These are phyloP conservation scores for Gossypium schwendimanii DNA, from an alignment of 441 rosid genomes.

Conservation along the genomic window DNA sequence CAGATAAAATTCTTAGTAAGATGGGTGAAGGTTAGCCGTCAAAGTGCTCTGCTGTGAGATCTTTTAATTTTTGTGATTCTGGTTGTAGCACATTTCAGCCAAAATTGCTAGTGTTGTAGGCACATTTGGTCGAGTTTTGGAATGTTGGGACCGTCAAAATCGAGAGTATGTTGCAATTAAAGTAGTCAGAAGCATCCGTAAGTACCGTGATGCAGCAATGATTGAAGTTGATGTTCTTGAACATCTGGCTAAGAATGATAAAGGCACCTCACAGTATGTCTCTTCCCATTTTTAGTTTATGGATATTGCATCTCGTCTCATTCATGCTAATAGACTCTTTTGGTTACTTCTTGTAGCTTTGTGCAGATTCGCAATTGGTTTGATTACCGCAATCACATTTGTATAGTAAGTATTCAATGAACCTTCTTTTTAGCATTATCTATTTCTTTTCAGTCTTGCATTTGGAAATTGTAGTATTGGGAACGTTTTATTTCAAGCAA, in stretches of 20 bases:
- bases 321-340: not conserved
- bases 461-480: not conserved
- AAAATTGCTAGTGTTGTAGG: conserved; percentile 83
- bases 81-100: conserved; percentile 58
- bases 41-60: conserved; percentile 53
- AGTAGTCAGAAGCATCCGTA: conserved; percentile 62
- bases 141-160: conserved; percentile 84
- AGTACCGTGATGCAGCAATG: conserved; percentile 80
- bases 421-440: conserved; percentile 6
- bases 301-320: conserved; percentile 3
- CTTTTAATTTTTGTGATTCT: conserved; percentile 48
- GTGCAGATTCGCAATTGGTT: conserved; percentile 75
- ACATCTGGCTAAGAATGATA: conserved; percentile 48
- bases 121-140: conserved; percentile 91
- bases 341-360: conserved; percentile 47
- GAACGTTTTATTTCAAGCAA: not conserved
- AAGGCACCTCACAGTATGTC: conserved; percentile 52
- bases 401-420: conserved; percentile 59
- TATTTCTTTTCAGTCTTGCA: not conserved
- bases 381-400: conserved; percentile 73
- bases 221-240: conserved; percentile 70
- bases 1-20: conserved; percentile 79
- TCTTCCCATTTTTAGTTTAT: conserved; percentile 20
- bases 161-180: conserved; percentile 71
- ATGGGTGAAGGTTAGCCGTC: conserved; percentile 92